Base-by-base conservation (phyloP, 1,284 basidiomycete genomes). In the Boletus smithii region DNA sequence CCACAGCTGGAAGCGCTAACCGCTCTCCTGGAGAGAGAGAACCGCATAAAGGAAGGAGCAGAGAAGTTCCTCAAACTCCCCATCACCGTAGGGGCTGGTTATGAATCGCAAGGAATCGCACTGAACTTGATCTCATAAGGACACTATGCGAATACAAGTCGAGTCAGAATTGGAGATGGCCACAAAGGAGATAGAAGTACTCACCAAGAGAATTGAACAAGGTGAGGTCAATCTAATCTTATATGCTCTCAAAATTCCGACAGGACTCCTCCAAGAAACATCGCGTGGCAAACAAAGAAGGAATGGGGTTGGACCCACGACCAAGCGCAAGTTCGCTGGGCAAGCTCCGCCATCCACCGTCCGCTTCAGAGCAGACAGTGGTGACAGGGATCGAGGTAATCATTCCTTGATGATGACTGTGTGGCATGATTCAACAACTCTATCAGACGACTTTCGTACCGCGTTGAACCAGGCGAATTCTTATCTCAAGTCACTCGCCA, bases 41-140 rank as follows among this genome's bases (percentile, higher is more conserved):
- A 79, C 51, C 79, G 85, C 49, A 90, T 93, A 58, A 88, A 82
- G 62, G 88, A 91, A 66, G 91, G 91, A 14, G 91, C 91, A 1
- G 88, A 91, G 69, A 89, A 86, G 52, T 73, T 94, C 44, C 71
- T 94, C 38, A 80, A 80, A 51, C 80, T 87, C 68, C 72, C 76
- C 23, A 68, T 88, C 32, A 74, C 73, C 43, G 85, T 88, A 60
- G 55, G 75, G 64, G 17, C 33, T 38, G 23, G 33, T 47, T 45
- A 30, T 53, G 39, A 41, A 22, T 35, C 17, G 1, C 26, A 30
- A n/a, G n/a, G 16, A 29, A 14, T 32, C 20, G 4, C 37, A 34
- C 53, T 58, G 32, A 61, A 46, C 40, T 26, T 33, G 50, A 48
- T 44, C 49, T 24, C 32, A 45, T 27, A 67, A 90, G 82, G 80